phyloP scores from a whole-genome alignment of 495 filamentous ascomycete species.

The Penicillium herquei region DNA sequence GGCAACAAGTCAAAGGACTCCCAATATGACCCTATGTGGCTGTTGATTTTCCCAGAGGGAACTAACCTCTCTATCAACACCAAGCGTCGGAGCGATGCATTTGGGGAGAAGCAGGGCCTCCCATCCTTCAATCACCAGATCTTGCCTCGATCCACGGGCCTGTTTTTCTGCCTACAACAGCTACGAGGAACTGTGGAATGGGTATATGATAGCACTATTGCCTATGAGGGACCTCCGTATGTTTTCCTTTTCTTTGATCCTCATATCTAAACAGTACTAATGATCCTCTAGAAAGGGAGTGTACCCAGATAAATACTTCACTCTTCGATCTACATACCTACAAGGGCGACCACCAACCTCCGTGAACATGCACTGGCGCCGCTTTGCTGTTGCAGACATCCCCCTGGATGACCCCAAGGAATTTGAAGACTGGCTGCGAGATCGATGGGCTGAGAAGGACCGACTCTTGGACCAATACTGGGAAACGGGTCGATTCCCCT shows the following conservation, averaged over 20 bases:
- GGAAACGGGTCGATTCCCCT: constrained; percentile 60
- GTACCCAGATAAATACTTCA: constrained; percentile 66
- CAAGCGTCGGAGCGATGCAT: constrained; percentile 51
- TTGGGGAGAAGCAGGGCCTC: constrained; percentile 54
- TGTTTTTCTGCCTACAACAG: constrained; percentile 63
- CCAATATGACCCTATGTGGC: constrained; percentile 66
- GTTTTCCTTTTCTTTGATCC: constrained; percentile 18
- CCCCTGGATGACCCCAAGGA: constrained; percentile 56
- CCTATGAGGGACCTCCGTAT: constrained; percentile 68
- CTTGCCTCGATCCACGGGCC: constrained; percentile 62
- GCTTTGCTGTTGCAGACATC: constrained; percentile 56
- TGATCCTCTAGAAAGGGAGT: constrained; percentile 46
- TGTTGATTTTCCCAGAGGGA: constrained; percentile 68
- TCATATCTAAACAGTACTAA: constrained; percentile 6
- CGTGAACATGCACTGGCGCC: constrained; percentile 70
- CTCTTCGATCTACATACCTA: constrained; percentile 59
- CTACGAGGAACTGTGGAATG: constrained; percentile 59
- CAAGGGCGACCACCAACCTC: constrained; percentile 67
- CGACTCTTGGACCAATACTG: constrained; percentile 56
- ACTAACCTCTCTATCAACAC: constrained; percentile 64
- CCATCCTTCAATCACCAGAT: constrained; percentile 54
- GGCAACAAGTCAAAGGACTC: constrained; percentile 49
- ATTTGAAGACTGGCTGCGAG: constrained; percentile 58
- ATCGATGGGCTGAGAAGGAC: constrained; percentile 65
- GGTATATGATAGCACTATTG: constrained; percentile 68